These are phyloP conservation scores for Ceratobasidium sp. DNA, from an alignment of 1,284 basidiomycete genomes.

Conservation along the genomic window DNA sequence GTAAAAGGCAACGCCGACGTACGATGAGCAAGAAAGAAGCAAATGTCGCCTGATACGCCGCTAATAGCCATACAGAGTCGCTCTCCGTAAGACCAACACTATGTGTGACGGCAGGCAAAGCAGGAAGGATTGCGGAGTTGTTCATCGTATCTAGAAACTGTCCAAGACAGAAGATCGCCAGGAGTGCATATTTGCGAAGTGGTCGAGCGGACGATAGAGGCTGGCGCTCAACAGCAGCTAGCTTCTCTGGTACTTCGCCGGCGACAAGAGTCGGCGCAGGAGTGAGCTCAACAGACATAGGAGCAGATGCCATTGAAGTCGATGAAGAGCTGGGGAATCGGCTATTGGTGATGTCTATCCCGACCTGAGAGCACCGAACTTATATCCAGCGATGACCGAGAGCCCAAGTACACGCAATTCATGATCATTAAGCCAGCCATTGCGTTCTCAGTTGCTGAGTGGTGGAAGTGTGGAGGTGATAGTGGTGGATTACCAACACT, in stretches of 20 bases:
- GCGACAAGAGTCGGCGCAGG: conserved; percentile 31
- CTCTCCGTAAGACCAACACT: conserved; percentile 49
- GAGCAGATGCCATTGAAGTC: conserved; percentile 30
- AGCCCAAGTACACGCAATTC: no score
- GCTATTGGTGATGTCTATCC: no score
- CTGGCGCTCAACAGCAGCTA: not conserved
- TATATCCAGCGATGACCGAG: no score
- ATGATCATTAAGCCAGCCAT: no score
- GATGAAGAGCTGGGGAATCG: no score
- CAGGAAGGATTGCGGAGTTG: conserved; percentile 64
- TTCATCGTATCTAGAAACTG: conserved; percentile 66
- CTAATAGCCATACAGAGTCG: conserved; percentile 44
- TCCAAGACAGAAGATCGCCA: conserved; percentile 62
- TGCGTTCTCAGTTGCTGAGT: no score
- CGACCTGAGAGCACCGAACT: no score
- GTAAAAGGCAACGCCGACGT: not conserved
- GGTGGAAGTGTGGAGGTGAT: no score
- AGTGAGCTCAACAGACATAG: conserved; percentile 28
- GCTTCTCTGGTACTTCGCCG: conserved; percentile 1
- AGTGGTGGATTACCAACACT: no score
- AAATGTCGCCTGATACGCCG: conserved; percentile 42
- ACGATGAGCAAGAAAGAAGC: conserved; percentile 44
- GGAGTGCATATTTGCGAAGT: conserved; percentile 56
- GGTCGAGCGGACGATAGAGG: conserved; percentile 31
- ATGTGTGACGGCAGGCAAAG: conserved; percentile 58